Conservation (phyloP, 2,329 filamentous ascomycete genomes). For the Colletotrichum tanaceti region DNA sequence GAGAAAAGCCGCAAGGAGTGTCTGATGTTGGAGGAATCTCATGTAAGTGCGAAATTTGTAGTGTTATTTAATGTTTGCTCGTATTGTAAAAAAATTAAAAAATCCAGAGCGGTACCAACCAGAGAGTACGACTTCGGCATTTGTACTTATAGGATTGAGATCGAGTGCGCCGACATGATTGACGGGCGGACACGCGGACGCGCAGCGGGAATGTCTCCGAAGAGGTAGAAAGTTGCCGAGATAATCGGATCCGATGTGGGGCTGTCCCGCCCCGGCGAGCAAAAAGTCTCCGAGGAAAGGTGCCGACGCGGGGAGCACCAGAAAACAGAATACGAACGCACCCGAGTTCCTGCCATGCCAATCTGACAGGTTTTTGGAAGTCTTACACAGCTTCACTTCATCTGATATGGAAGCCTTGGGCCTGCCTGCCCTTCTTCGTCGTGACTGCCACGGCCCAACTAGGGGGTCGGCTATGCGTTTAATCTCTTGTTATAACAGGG, state of each 20-base stretch:
- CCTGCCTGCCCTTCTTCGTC: background rate
- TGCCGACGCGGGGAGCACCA: background rate
- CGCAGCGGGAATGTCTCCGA: conserved; percentile 20
- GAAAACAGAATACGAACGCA: background rate
- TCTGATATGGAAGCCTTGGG: too few species aligned
- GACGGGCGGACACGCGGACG: background rate
- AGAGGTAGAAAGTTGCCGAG: conserved; percentile 15
- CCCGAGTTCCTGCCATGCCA: too few species aligned
- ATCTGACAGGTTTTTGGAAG: background rate
- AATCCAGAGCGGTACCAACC: too few species aligned
- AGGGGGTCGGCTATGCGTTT: too few species aligned
- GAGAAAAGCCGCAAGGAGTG: too few species aligned
- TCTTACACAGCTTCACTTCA: too few species aligned
- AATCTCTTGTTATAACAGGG: too few species aligned
- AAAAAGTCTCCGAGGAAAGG: conserved; percentile 30
- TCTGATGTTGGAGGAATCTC: background rate
- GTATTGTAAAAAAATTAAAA: too few species aligned
- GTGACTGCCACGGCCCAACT: background rate
- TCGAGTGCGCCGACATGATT: too few species aligned
- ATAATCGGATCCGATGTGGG: conserved; percentile 16
- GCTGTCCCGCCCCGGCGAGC: background rate
- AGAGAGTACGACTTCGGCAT: too few species aligned
- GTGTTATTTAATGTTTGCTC: background rate
- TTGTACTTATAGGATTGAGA: background rate
- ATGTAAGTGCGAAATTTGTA: background rate